Evolutionary conservation across 1,284 basidiomycete species (phyloP), one percentile per base, ranked within the genome.

Genomic region (Malassezia sympodialis): DNA sequence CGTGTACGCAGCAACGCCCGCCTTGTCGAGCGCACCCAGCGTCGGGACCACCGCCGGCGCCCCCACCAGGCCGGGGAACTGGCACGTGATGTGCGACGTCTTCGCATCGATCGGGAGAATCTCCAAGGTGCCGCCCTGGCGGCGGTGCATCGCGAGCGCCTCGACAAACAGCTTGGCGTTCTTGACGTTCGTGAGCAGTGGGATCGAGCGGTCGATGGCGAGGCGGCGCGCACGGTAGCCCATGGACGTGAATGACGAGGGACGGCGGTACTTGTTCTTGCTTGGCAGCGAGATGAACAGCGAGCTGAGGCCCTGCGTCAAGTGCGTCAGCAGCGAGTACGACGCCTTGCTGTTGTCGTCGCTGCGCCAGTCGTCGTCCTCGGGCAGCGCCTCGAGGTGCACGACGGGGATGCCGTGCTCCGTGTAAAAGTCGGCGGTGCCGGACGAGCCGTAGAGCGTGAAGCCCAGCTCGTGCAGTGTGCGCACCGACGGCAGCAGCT

Each of bases 281-380:
- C 90, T 96, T 2, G 94, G 94, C 67, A 99, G 79, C 76, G 96
- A 96, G 83, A 99, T 96, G 78, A 96, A 99, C 82, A 98, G 87
- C 77, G 69, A 72, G 51, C 61, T 63, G 15, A 69, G 57, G 50
- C 70, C 70, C 58, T 63, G 62, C 14, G 68, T 68, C 58, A 73
- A 51, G 53, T 73, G 70, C 21, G 64, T 71, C 15, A 73, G 62
- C 45, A 73, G 59, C 61, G 70, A 73, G 67, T 73, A 73, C 6
- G 69, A 60, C 41, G 67, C 60, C 60, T 71, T 73, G 59, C 55
- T 51, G 39, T 57, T 63, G 49, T 72, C 65, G 44, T 71, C 69
- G 42, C 66, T 62, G 54, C 61, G 60, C 48, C 59, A 61, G 52
- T 67, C 66, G 60, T 73, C 67, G 51, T 73, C 70, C 56, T 73